A percentile compares a stretch with the other conserved stretches of the same genome.
Conservation (phyloP, 2,329 filamentous ascomycete genomes). For the Cercospora citrullina region DNA sequence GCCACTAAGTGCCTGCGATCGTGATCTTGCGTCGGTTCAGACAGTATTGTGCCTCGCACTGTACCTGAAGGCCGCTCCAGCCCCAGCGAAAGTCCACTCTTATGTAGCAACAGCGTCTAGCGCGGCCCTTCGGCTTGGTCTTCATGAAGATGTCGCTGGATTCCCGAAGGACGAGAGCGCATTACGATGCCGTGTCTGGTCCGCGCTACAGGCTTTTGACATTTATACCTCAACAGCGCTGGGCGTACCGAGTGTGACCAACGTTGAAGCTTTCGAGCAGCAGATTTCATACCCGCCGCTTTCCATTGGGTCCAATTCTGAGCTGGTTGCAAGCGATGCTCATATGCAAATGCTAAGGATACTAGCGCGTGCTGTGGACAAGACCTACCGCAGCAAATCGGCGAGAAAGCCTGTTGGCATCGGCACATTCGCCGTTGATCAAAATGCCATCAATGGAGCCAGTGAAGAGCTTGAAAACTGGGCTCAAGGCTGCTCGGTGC, state of each 20-base stretch:
- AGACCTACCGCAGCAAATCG: slow-evolving; percentile 1
- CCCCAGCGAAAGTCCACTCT: slow-evolving; percentile 17
- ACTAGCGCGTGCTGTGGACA: slow-evolving; percentile 12
- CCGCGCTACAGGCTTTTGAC: slow-evolving; percentile 21
- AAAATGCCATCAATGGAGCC: slow-evolving; percentile 8
- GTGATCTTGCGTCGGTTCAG: slow-evolving; percentile 23
- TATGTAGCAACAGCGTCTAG: slow-evolving; percentile 24
- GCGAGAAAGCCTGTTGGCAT: slow-evolving; percentile 3
- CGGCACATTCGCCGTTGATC: slow-evolving; percentile 8
- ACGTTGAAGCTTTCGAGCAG: background rate
- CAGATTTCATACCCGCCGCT: slow-evolving; percentile 14
- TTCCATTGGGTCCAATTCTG: slow-evolving; percentile 14
- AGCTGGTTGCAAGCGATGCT: slow-evolving; percentile 17
- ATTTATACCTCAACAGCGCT: slow-evolving; percentile 17
- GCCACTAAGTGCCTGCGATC: slow-evolving; percentile 21
- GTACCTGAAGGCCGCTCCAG: slow-evolving; percentile 22
- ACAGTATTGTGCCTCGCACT: slow-evolving; percentile 26
- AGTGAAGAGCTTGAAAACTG: slow-evolving; percentile 21
- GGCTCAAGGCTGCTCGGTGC: slow-evolving; percentile 13
- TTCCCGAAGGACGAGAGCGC: slow-evolving; percentile 20
- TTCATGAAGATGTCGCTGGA: slow-evolving; percentile 22
- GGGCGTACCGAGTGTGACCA: slow-evolving; percentile 17
- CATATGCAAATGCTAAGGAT: slow-evolving; percentile 22
- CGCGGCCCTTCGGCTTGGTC: slow-evolving; percentile 24
- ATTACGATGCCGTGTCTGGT: slow-evolving; percentile 24